Evolutionary conservation across 1,284 basidiomycete species (phyloP).

Genomic region (Irpex sp.): DNA sequence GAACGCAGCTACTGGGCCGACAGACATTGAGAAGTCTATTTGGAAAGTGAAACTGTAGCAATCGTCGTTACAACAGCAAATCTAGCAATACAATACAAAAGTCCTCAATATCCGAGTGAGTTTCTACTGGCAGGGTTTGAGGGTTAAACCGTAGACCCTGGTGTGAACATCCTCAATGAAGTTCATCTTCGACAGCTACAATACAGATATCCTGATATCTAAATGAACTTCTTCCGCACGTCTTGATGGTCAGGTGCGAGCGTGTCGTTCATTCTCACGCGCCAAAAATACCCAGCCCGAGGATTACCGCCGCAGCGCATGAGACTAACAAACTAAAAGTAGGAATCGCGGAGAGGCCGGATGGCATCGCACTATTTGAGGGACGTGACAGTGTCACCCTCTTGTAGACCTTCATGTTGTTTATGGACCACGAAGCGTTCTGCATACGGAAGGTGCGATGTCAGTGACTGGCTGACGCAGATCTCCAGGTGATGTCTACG

Average conservation of each 20-base stretch:
- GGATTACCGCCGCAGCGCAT: not conserved
- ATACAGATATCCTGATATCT: too few relatives aligned
- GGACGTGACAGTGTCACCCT: constrained; percentile 31
- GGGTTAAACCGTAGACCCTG: not conserved
- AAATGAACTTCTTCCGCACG: not conserved
- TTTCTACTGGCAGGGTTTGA: not conserved
- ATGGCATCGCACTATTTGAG: constrained; percentile 12
- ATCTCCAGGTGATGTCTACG: not conserved
- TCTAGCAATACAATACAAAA: not conserved
- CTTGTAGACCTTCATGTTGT: constrained; percentile 50
- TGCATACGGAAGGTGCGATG: constrained; percentile 19
- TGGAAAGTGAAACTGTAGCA: constrained; percentile 53
- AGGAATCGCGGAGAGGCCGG: not conserved
- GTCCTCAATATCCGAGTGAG: not conserved
- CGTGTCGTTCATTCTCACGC: not conserved
- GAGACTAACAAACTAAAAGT: not conserved
- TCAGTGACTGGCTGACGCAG: not conserved
- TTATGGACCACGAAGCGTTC: constrained; percentile 58
- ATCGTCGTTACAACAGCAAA: not conserved
- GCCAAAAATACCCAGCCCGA: not conserved
- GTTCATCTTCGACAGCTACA: too few relatives aligned
- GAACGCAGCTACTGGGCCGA: constrained; percentile 15
- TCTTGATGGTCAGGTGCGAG: not conserved
- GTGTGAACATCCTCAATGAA: not conserved
- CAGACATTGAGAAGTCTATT: constrained; percentile 35